phyloP scores from a whole-genome alignment of 176 grass and related monocot species.

The Carex pumila region DNA sequence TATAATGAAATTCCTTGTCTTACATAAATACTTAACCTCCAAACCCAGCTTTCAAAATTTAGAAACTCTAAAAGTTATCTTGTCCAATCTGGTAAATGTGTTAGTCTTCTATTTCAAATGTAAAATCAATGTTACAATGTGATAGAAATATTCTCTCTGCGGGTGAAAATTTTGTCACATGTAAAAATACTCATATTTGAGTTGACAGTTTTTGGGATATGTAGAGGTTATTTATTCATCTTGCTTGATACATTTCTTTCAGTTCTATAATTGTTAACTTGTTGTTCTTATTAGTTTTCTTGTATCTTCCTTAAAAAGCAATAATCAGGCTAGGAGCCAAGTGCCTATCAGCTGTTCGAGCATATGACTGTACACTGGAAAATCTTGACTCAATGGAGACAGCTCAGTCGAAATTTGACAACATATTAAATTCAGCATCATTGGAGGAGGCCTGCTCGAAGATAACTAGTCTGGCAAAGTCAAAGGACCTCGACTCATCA shows the following conservation, averaged over 20 bases:
- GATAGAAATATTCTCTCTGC: background rate
- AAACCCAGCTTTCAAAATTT: background rate
- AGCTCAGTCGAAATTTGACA: conserved; percentile 82
- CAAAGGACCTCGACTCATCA: conserved; percentile 89
- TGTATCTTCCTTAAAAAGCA: conserved; percentile 39
- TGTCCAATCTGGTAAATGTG: background rate
- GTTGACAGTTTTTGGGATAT: background rate
- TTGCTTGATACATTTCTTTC: background rate
- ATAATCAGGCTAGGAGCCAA: conserved; percentile 78
- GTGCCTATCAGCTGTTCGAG: conserved; percentile 81
- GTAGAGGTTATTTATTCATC: background rate
- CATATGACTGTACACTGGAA: conserved; percentile 73
- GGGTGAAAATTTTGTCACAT: background rate
- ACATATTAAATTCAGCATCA: conserved; percentile 80
- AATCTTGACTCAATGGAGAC: conserved; percentile 48
- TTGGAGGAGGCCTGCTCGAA: conserved; percentile 65
- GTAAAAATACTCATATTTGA: background rate
- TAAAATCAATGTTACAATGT: background rate
- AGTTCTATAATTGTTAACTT: background rate
- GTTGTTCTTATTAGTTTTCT: background rate
- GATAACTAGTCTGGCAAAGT: conserved; percentile 62
- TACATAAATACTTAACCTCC: background rate
- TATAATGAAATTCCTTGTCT: background rate
- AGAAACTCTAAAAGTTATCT: background rate
- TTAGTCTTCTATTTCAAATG: background rate